Percentiles rank a stretch among this genome's conserved stretches.
These are phyloP conservation scores for Leucocoprinus leucothites DNA, from an alignment of 768 basidiomycete species.

Conservation along the genomic window DNA sequence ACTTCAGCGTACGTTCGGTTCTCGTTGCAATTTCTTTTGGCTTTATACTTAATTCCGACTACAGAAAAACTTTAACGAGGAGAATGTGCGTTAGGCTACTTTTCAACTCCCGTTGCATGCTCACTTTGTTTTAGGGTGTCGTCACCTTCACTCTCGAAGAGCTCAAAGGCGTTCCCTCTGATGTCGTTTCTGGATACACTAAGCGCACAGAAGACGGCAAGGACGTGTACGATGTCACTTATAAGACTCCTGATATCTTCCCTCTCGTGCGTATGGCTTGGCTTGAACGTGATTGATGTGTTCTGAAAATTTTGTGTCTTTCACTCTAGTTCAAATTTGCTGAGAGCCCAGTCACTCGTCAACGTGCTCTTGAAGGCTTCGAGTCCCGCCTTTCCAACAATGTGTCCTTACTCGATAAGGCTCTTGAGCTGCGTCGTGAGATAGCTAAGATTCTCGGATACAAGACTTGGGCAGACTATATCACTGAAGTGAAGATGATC, in stretches of 20 bases:
- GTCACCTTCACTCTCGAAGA: conserved; percentile 69
- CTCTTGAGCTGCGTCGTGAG: conserved; percentile 66
- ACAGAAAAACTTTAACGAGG: conserved; percentile 89
- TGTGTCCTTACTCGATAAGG: conserved; percentile 64
- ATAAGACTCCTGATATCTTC: conserved; percentile 80
- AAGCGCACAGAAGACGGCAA: conserved; percentile 58
- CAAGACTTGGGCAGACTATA: conserved; percentile 78
- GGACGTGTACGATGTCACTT: conserved; percentile 70
- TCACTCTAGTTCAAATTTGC: conserved; percentile 72
- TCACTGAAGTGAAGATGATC: conserved; percentile 85
- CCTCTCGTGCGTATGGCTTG: conserved; percentile 53
- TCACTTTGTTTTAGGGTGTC: conserved; percentile 37
- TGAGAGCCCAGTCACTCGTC: conserved; percentile 63
- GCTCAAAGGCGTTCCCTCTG: conserved; percentile 75
- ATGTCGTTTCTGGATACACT: conserved; percentile 75
- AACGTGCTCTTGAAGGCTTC: conserved; percentile 59
- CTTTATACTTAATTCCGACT: conserved; percentile 1
- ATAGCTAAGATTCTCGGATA: conserved; percentile 70
- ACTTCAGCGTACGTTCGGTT: conserved; percentile 62
- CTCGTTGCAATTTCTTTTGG: background rate
- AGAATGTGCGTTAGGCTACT: conserved; percentile 47
- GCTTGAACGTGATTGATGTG: background rate
- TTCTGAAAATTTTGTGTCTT: background rate
- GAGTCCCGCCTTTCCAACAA: conserved; percentile 71
- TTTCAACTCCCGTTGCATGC: background rate